Conservation (phyloP, 306 rosid genomes). For the Vigna radiata region DNA sequence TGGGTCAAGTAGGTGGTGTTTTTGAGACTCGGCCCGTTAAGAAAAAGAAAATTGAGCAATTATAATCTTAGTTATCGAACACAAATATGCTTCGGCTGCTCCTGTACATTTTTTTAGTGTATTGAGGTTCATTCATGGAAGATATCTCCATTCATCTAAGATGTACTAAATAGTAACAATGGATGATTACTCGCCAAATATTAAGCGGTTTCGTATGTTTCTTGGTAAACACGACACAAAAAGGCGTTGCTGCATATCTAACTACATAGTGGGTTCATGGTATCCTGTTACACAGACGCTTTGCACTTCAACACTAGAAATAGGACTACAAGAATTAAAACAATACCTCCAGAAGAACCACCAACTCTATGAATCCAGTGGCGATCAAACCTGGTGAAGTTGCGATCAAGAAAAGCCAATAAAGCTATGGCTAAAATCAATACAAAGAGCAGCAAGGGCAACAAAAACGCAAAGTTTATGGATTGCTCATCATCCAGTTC, state of each 20-base stretch:
- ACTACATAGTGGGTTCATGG: constrained; percentile 41
- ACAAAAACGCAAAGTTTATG: constrained; percentile 52
- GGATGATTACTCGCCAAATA: too few species aligned
- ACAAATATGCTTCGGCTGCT: not conserved
- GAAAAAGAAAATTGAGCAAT: not conserved
- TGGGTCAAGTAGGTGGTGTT: not conserved
- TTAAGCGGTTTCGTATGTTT: too few species aligned
- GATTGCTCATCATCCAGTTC: constrained; percentile 60
- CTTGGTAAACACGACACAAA: constrained; percentile 4
- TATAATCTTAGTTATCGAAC: too few species aligned
- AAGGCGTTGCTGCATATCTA: constrained; percentile 19
- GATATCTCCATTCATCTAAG: too few species aligned
- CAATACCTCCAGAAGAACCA: constrained; percentile 88
- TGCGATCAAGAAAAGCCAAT: constrained; percentile 62
- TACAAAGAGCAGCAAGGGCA: constrained; percentile 70
- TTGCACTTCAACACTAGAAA: constrained; percentile 76
- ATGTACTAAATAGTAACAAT: too few species aligned
- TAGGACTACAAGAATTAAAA: constrained; percentile 70
- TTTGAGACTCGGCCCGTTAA: not conserved
- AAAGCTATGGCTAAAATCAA: constrained; percentile 61
- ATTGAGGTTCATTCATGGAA: too few species aligned
- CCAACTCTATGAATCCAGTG: constrained; percentile 92
- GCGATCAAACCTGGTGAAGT: constrained; percentile 78
- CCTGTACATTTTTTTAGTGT: not conserved
- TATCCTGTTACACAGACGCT: constrained; percentile 52